These are phyloP conservation scores for Sporobolomyces phaffii DNA, from an alignment of 768 basidiomycete species.

Conservation along the genomic window DNA sequence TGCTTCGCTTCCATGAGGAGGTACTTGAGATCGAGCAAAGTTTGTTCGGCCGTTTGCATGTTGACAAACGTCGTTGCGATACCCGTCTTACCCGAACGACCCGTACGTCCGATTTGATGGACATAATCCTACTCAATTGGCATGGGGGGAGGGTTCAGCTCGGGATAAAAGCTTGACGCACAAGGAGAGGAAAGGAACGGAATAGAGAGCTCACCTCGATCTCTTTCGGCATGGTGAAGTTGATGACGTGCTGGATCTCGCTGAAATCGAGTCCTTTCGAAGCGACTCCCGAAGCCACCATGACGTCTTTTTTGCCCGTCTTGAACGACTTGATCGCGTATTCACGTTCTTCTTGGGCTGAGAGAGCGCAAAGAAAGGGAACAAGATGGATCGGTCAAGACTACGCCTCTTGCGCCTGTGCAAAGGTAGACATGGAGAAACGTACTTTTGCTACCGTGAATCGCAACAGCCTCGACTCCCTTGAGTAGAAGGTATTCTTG, in stretches of 20 bases:
- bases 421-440: constrained; percentile 14
- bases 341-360: constrained; percentile 96
- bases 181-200: too few relatives aligned
- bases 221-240: constrained; percentile 99
- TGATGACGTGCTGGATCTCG: constrained; percentile 98
- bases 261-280: constrained; percentile 98
- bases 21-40: constrained; percentile 92
- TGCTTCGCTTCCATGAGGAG: constrained; percentile 94
- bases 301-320: constrained; percentile 92
- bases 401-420: too few relatives aligned
- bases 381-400: background rate
- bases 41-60: constrained; percentile 95
- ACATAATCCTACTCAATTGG: constrained; percentile 65
- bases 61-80: constrained; percentile 99
- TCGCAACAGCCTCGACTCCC: constrained; percentile 96
- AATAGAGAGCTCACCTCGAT: constrained; percentile 56
- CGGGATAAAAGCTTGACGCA: background rate
- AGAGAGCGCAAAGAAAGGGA: background rate
- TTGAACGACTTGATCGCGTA: constrained; percentile 99
- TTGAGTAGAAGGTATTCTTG: constrained; percentile 95
- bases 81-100: constrained; percentile 94
- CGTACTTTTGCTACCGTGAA: constrained; percentile 94
- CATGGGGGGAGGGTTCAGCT: background rate
- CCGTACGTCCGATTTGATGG: constrained; percentile 97
- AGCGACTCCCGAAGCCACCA: constrained; percentile 97